These are phyloP conservation scores for Aureobasidium namibiae DNA, from an alignment of 2,329 filamentous ascomycete species.

Conservation along the genomic window DNA sequence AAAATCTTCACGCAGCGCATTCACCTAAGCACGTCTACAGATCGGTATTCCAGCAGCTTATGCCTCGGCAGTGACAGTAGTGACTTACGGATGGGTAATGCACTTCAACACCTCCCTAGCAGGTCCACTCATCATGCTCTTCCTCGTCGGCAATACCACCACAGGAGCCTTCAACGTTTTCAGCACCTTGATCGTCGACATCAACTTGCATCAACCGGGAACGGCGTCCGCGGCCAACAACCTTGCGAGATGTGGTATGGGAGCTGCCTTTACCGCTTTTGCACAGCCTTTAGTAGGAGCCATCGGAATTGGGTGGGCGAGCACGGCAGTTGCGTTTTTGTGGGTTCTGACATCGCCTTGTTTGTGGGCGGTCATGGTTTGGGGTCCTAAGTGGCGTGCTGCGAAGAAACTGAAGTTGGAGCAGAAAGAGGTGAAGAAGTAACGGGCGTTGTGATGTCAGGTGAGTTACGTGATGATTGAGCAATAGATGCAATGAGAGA, in stretches of 20 bases:
- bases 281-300: slow-evolving; percentile 33
- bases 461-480: too few relatives aligned
- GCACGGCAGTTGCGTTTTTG: slow-evolving; percentile 37
- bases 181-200: slow-evolving; percentile 34
- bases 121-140: slow-evolving; percentile 40
- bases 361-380: slow-evolving; percentile 31
- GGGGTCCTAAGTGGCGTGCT: slow-evolving; percentile 37
- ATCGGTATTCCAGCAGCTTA: slow-evolving; percentile 30
- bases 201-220: slow-evolving; percentile 31
- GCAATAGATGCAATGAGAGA: too few relatives aligned
- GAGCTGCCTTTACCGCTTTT: slow-evolving; percentile 29
- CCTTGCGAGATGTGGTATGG: slow-evolving; percentile 28
- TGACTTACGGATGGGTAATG: slow-evolving; percentile 37
- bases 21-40: slow-evolving; percentile 29
- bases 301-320: slow-evolving; percentile 37
- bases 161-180: slow-evolving; percentile 50
- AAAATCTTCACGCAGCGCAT: too few relatives aligned
- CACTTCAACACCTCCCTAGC: slow-evolving; percentile 30
- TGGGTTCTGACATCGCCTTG: slow-evolving; percentile 32
- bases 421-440: slow-evolving; percentile 18
- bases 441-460: background rate
- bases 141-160: slow-evolving; percentile 44
- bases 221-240: slow-evolving; percentile 33
- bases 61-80: slow-evolving; percentile 24
- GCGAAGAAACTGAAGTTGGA: slow-evolving; percentile 20